Evolutionary conservation across 306 rosid genomes (phyloP), one percentile per base, ranked within the genome.

Genomic region (Glycine tomentella): DNA sequence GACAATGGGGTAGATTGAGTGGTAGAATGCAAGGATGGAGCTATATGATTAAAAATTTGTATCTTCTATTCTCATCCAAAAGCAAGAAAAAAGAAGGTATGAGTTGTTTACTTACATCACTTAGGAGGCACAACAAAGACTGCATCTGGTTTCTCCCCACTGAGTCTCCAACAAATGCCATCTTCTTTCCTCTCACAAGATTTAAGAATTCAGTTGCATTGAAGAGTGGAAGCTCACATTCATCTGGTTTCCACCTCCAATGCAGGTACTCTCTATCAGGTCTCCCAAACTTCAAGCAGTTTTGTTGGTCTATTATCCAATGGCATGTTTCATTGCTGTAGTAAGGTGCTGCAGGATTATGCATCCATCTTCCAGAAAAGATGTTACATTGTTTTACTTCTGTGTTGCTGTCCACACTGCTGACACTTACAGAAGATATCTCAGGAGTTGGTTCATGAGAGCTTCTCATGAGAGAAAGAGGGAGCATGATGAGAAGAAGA

Each of bases 181-280:
- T 52, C 2, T 94, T 91, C 83, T 95, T 95, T 44, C 93, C 93
- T 20, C 86, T 84, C 4, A 93, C 74, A 78, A 93, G 82, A 81
- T 87, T 88, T 36, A 95, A 83, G 79, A 95, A 95, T 76, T 86
- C 86, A 58, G 83, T 77, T 5, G 98, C 97, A 86, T 92, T 82
- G 46, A 95, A 95, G 6, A 83, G 25, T 0, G 97, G 92, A 33
- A 95, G 87, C 50, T 95, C 94, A 8, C 99, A 95, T 1, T 84
- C 92, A n/a, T 95, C 74, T 0, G 99, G 99, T 46, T 88, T 89
- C 99, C 99, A 95, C 78, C 93, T 83, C 99, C 99, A 95, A 9
- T 89, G 84, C 63, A 89, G 42, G 80, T 82, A 95, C 59, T 87
- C 98, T 13, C 16, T 53, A 56, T 93, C 96, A 1, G 92, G 87